Conservation (phyloP, 805 yeast genomes). For the Starmerella khaoyaiensis region DNA sequence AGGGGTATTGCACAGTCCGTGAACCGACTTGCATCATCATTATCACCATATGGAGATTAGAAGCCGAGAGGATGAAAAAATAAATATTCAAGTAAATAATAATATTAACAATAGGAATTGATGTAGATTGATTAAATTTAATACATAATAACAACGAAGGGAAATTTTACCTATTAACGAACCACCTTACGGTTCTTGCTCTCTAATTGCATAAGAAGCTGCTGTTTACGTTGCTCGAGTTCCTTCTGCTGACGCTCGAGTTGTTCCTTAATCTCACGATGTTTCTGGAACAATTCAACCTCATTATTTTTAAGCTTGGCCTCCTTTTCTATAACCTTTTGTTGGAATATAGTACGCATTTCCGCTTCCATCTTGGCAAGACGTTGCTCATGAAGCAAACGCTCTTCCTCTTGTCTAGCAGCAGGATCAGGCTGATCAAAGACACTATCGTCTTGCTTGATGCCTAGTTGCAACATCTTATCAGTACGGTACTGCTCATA, state of each 20-base stretch:
- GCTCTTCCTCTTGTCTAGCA: constrained; percentile 85
- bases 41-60: no score
- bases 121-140: no score
- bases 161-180: background rate
- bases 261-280: constrained; percentile 94
- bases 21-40: no score
- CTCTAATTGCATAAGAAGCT: constrained; percentile 33
- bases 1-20: no score
- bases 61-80: no score
- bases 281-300: constrained; percentile 88
- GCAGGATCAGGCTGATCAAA: constrained; percentile 91
- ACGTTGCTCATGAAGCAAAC: constrained; percentile 83
- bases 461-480: constrained; percentile 69
- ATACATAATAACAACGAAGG: no score
- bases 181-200: constrained; percentile 8
- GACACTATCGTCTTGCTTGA: constrained; percentile 84
- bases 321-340: constrained; percentile 92
- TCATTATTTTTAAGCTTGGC: constrained; percentile 93
- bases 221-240: constrained; percentile 80
- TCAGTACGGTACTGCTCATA: constrained; percentile 85
- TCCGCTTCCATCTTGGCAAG: constrained; percentile 88
- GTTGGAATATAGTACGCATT: constrained; percentile 93
- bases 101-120: no score
- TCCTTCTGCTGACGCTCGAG: constrained; percentile 75
- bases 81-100: no score